A percentile compares a stretch with the other conserved stretches of the same genome.
Evolutionary conservation across 208 protist species (phyloP).

Genomic region (Jaenimonas drosophilae): DNA sequence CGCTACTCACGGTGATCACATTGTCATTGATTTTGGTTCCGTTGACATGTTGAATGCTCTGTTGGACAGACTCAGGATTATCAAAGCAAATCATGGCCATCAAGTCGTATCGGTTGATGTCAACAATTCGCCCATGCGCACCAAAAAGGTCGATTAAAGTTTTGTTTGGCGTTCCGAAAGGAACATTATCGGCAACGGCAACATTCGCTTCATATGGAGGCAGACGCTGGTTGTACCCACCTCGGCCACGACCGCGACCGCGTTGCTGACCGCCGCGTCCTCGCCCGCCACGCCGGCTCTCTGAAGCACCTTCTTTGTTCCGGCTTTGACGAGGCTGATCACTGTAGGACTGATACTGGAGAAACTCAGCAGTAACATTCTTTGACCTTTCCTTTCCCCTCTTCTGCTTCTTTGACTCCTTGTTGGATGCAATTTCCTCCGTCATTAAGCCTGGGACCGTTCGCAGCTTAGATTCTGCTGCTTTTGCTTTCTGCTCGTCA

Average conservation of each 20-base stretch:
- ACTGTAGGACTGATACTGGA: conserved; percentile 37
- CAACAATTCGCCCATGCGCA: conserved; percentile 57
- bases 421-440: conserved; percentile 5
- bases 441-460: conserved; percentile 33
- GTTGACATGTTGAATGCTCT: conserved; percentile 77
- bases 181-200: conserved; percentile 72
- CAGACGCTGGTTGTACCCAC: conserved; percentile 7
- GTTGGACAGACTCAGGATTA: conserved; percentile 64
- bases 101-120: conserved; percentile 69
- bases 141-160: conserved; percentile 67
- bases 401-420: conserved; percentile 3
- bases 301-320: not conserved
- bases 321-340: conserved; percentile 8
- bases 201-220: conserved; percentile 53
- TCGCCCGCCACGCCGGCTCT: conserved; percentile 3
- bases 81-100: conserved; percentile 65
- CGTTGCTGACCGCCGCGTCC: conserved; percentile 2
- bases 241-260: conserved; percentile 2
- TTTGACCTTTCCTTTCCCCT: conserved; percentile 21
- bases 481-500: conserved; percentile 23
- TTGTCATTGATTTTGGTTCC: conserved; percentile 55
- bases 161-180: conserved; percentile 73
- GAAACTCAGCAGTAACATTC: conserved; percentile 40
- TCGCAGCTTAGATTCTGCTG: conserved; percentile 17
- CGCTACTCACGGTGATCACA: conserved; percentile 73